Conservation (phyloP, 176 grass and related monocot genomes). For the Leersia perrieri region DNA sequence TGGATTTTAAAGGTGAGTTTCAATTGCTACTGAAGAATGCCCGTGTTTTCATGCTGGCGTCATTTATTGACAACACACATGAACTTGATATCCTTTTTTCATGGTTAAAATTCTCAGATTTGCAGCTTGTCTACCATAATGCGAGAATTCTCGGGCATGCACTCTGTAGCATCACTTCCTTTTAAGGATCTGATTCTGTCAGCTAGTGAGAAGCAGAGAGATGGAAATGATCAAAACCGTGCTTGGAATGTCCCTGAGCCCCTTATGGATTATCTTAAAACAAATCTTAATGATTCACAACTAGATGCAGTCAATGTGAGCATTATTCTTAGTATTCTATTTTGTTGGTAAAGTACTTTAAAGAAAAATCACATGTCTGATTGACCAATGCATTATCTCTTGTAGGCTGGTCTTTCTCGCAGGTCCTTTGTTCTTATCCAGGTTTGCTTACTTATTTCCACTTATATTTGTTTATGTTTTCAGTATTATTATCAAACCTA, state of each 20-base stretch:
- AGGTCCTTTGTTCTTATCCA: conserved; percentile 98
- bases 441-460: conserved; percentile 39
- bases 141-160: conserved; percentile 74
- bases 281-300: conserved; percentile 87
- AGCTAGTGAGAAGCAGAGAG: conserved; percentile 56
- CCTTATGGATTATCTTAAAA: conserved; percentile 82
- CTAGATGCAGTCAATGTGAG: conserved; percentile 88
- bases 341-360: background rate
- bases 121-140: conserved; percentile 97
- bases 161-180: conserved; percentile 78
- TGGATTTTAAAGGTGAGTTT: conserved; percentile 77
- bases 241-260: conserved; percentile 82
- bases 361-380: conserved; percentile 17
- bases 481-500: background rate
- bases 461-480: background rate
- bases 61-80: background rate
- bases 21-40: background rate
- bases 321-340: conserved; percentile 23
- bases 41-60: conserved; percentile 17
- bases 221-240: conserved; percentile 50
- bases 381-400: conserved; percentile 32
- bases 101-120: conserved; percentile 54
- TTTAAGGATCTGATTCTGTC: conserved; percentile 95
- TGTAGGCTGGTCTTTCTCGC: conserved; percentile 90
- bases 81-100: conserved; percentile 28